Conservation (phyloP, 495 filamentous ascomycete genomes). For the Podospora pseudocomata region DNA sequence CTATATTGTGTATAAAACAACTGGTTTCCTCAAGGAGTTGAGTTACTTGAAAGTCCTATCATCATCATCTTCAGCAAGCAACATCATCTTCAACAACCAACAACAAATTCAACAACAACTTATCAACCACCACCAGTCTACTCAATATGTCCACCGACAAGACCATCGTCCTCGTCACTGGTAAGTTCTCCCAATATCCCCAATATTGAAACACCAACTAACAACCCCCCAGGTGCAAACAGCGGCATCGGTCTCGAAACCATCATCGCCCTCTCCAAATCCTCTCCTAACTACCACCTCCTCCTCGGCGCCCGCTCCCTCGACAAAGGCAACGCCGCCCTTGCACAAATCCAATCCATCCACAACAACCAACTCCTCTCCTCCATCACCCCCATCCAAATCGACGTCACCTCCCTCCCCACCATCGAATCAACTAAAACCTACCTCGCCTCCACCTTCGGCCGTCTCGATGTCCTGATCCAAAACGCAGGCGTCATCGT, state of each 20-base stretch:
- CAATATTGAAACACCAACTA: background rate
- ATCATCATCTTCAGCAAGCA: background rate
- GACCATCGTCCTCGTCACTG: slow-evolving; percentile 37
- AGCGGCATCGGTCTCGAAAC: slow-evolving; percentile 50
- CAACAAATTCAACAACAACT: background rate
- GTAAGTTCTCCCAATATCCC: slow-evolving; percentile 14
- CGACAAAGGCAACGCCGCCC: slow-evolving; percentile 43
- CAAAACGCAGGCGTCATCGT: slow-evolving; percentile 47
- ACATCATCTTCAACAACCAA: background rate
- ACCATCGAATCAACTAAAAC: slow-evolving; percentile 40
- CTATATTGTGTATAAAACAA: too few species aligned
- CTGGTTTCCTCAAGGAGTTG: too few species aligned
- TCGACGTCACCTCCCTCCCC: slow-evolving; percentile 46
- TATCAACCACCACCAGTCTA: background rate
- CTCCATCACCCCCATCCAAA: slow-evolving; percentile 32
- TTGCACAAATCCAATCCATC: slow-evolving; percentile 32
- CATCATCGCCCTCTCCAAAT: slow-evolving; percentile 40
- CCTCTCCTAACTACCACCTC: slow-evolving; percentile 41
- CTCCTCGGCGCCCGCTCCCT: slow-evolving; percentile 42
- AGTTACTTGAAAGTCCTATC: too few species aligned
- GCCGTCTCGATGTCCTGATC: slow-evolving; percentile 45
- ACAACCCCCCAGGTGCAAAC: slow-evolving; percentile 35
- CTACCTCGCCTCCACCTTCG: slow-evolving; percentile 33
- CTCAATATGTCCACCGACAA: slow-evolving; percentile 20
- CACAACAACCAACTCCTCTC: slow-evolving; percentile 9